Conservation (phyloP, 805 yeast genomes). For the Nakazawaea wickerhamii region DNA sequence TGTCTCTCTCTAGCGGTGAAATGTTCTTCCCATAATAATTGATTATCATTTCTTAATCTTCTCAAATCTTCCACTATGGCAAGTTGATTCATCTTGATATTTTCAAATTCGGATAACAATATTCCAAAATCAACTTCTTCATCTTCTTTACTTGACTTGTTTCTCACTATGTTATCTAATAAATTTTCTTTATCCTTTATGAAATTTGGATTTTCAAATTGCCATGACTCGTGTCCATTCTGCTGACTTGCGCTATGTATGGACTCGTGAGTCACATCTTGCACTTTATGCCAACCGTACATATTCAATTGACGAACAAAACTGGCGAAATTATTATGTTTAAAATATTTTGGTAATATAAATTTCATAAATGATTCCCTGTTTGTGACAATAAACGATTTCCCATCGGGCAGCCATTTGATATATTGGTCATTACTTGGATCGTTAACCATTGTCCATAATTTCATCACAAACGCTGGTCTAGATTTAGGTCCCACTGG, state of each 20-base stretch:
- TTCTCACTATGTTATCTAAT: slow-evolving; percentile 79
- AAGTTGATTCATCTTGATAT: slow-evolving; percentile 70
- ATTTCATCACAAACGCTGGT: slow-evolving; percentile 88
- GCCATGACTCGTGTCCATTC: slow-evolving; percentile 75
- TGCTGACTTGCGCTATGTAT: slow-evolving; percentile 31
- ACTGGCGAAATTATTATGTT: slow-evolving; percentile 91
- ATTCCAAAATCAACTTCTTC: slow-evolving; percentile 42
- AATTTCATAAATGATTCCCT: slow-evolving; percentile 80
- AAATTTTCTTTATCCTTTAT: slow-evolving; percentile 74
- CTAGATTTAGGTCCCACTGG: slow-evolving; percentile 42
- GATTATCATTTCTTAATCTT: slow-evolving; percentile 82
- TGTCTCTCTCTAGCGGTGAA: slow-evolving; percentile 78
- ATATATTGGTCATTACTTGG: slow-evolving; percentile 62
- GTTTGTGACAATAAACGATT: slow-evolving; percentile 76
- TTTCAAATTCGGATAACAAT: slow-evolving; percentile 66
- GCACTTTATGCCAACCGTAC: slow-evolving; percentile 99
- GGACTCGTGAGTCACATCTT: slow-evolving; percentile 80
- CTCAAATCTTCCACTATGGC: slow-evolving; percentile 80
- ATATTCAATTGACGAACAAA: slow-evolving; percentile 94
- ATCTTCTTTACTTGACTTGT: slow-evolving; percentile 43
- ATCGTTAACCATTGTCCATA: slow-evolving; percentile 96
- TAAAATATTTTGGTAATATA: slow-evolving; percentile 87
- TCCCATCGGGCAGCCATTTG: slow-evolving; percentile 82
- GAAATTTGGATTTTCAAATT: slow-evolving; percentile 81
- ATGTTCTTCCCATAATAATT: slow-evolving; percentile 87